phyloP scores from a whole-genome alignment of 768 basidiomycete genomes.

The Russula dissimulans region DNA sequence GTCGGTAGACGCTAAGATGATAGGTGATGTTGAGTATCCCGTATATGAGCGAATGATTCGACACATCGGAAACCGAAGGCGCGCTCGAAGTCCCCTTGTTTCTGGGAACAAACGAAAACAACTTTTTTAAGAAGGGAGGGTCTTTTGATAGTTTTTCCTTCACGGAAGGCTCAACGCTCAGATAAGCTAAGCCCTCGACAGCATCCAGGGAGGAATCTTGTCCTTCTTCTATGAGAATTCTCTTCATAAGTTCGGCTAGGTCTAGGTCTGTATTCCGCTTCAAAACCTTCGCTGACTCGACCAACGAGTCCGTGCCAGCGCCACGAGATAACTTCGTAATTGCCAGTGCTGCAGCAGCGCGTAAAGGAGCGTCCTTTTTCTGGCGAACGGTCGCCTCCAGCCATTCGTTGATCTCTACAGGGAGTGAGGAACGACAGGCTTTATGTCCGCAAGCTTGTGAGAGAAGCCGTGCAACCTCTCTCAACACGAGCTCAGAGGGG shows the following conservation, averaged over 20 bases:
- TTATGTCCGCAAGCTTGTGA: constrained; percentile 72
- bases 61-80: constrained; percentile 20
- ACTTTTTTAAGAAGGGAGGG: constrained; percentile 40
- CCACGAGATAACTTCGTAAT: constrained; percentile 71
- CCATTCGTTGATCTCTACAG: constrained; percentile 54
- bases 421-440: constrained; percentile 52
- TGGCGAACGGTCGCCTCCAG: constrained; percentile 49
- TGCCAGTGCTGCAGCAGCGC: constrained; percentile 60
- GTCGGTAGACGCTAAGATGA: constrained; percentile 66
- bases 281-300: constrained; percentile 6
- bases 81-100: constrained; percentile 15
- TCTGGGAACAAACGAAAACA: constrained; percentile 27
- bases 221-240: constrained; percentile 11
- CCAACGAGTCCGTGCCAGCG: constrained; percentile 35
- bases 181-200: constrained; percentile 77
- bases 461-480: constrained; percentile 63
- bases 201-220: constrained; percentile 43
- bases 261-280: constrained; percentile 1
- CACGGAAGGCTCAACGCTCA: constrained; percentile 49
- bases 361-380: constrained; percentile 36
- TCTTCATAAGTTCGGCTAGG: constrained; percentile 26
- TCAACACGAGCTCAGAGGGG: constrained; percentile 38
- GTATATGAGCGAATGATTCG: constrained; percentile 53
- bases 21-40: constrained; percentile 68
- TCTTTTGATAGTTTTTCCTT: constrained; percentile 52